Conservation (phyloP, 768 basidiomycete genomes). For the Inosperma sp. region DNA sequence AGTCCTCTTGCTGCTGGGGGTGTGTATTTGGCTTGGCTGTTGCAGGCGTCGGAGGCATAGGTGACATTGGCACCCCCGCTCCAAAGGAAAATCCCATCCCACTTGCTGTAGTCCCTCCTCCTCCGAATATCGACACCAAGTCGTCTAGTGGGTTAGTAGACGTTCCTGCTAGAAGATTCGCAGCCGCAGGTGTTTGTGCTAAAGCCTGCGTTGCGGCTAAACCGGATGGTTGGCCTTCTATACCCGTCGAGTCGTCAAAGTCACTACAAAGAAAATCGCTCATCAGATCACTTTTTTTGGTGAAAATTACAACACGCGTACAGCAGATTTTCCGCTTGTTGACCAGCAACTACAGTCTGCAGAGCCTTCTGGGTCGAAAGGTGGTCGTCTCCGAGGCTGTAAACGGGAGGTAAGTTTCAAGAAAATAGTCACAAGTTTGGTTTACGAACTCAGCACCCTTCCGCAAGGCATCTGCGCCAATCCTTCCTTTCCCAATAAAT, state of each 20-base stretch:
- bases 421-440: too few species aligned
- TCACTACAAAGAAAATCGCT: conserved; percentile 41
- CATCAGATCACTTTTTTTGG: background rate
- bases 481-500: conserved; percentile 87
- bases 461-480: conserved; percentile 77
- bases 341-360: conserved; percentile 87
- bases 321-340: conserved; percentile 92
- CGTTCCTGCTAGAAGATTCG: conserved; percentile 69
- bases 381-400: conserved; percentile 66
- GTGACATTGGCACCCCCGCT: conserved; percentile 15
- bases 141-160: conserved; percentile 91
- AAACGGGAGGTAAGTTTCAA: too few species aligned
- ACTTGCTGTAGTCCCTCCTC: conserved; percentile 27
- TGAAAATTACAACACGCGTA: conserved; percentile 25
- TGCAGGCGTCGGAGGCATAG: conserved; percentile 31
- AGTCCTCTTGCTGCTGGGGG: conserved; percentile 41
- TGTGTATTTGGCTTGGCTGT: conserved; percentile 25
- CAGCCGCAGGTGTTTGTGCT: conserved; percentile 66
- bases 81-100: conserved; percentile 14
- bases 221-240: conserved; percentile 64
- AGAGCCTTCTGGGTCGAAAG: conserved; percentile 75
- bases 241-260: conserved; percentile 70
- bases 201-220: conserved; percentile 75
- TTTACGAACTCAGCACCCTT: conserved; percentile 55
- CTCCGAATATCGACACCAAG: conserved; percentile 87